Conservation (phyloP, 2,329 filamentous ascomycete species). For the Colletotrichum abscissum region DNA sequence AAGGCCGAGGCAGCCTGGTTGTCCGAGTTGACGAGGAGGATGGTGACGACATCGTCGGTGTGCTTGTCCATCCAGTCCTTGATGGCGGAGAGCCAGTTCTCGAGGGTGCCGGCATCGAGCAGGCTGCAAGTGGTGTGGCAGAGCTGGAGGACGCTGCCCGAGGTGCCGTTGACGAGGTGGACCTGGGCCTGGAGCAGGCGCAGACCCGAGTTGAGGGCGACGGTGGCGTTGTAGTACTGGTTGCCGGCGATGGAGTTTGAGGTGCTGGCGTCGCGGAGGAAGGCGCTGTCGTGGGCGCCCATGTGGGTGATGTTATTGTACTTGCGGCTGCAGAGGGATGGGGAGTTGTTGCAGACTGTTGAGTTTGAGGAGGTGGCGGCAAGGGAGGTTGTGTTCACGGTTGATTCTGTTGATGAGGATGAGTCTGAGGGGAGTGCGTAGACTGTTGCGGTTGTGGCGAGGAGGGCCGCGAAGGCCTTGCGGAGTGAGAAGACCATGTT, state of each 20-base stretch:
- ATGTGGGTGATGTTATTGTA: constrained; percentile 85
- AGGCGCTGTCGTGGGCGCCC: constrained; percentile 80
- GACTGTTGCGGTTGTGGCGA: constrained; percentile 38
- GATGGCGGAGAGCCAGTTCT: constrained; percentile 72
- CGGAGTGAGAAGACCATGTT: constrained; percentile 43
- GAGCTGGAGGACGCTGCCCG: constrained; percentile 62
- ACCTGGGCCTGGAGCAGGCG: constrained; percentile 79
- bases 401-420: constrained; percentile 38
- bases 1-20: constrained; percentile 65
- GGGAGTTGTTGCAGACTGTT: constrained; percentile 83
- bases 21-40: constrained; percentile 79
- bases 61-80: constrained; percentile 77
- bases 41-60: constrained; percentile 79
- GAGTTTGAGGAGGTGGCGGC: constrained; percentile 43
- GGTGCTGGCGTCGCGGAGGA: constrained; percentile 73
- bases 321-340: constrained; percentile 73
- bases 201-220: constrained; percentile 77
- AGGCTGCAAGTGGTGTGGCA: constrained; percentile 77
- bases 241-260: constrained; percentile 74
- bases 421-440: constrained; percentile 22
- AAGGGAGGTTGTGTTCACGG: constrained; percentile 27
- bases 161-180: constrained; percentile 66
- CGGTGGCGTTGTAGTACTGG: constrained; percentile 79
- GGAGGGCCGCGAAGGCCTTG: constrained; percentile 40
- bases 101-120: constrained; percentile 75